Evolutionary conservation across 2,329 filamentous ascomycete species (phyloP), one percentile per base, ranked within the genome.

Genomic region (Talaromyces sp.): DNA sequence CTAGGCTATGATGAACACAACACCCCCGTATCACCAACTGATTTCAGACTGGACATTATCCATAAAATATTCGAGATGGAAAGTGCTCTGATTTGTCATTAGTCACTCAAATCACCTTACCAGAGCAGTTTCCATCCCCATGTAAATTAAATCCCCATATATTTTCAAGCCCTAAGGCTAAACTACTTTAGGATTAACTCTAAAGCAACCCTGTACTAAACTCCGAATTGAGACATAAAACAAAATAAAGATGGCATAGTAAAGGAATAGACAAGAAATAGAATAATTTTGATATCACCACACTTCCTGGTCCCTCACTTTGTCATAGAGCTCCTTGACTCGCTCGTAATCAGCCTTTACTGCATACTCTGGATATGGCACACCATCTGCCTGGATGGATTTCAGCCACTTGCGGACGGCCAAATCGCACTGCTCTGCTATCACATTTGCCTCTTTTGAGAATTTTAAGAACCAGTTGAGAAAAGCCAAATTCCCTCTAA

Each of bases 401-500:
- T 61, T 31, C 33, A 39, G 31, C 59, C 45, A 61, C 52, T 61
- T 61, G 33, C 33, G n/a, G 31, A 50, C 45, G 11, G 59, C 33
- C 14, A 8, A 50, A 50, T 52, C 59, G 33, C 45, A 61, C 35
- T 61, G 31, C 27, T 27, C 2, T 52, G n/a, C 43, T 41, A 61
- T 61, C 8, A 24, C 11, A 41, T 4, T 14, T 39, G 43, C 31
- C 33, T 61, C 45, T 10, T 14, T 27, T 50, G 52, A 41, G 11
- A 39, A 16, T 3, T 27, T 50, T 27, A n/a, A 61, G 33, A 61
- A 61, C 45, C 19, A 52, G 43, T 50, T 37, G 45, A 61, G 59
- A 41, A 61, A 60, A 52, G 59, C 52, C 45, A 61, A 37, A 8
- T 52, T 61, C 35, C 45, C 45, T 41, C 45, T 61, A 14, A 52